phyloP scores from a whole-genome alignment of 106 monocot genomes.

The Acorus calamus region DNA sequence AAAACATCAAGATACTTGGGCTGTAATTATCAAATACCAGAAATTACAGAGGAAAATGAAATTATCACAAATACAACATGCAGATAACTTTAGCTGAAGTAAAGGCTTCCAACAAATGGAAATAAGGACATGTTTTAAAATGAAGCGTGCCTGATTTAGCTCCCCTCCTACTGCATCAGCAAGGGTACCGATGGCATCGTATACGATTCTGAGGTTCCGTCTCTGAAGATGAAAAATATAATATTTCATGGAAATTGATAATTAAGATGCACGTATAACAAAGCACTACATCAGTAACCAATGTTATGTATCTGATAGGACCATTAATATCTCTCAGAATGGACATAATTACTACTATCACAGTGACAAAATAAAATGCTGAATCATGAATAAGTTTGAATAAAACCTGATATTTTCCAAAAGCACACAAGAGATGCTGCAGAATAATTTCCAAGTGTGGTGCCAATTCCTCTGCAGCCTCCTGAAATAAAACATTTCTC shows the following conservation, averaged over 20 bases:
- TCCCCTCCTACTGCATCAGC: conserved; percentile 97
- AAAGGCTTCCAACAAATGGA: too few species aligned
- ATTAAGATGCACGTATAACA: too few species aligned
- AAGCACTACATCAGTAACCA: too few species aligned
- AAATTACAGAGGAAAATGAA: background rate
- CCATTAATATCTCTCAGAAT: too few species aligned
- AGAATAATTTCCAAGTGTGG: conserved; percentile 79
- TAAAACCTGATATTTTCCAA: conserved; percentile 92
- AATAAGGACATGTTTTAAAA: too few species aligned
- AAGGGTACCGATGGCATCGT: conserved; percentile 97
- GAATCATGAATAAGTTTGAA: background rate
- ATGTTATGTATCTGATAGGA: too few species aligned
- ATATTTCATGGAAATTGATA: background rate
- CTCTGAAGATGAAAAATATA: conserved; percentile 27
- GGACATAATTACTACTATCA: too few species aligned
- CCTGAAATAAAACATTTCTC: conserved; percentile 32
- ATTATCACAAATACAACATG: too few species aligned
- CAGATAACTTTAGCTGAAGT: too few species aligned
- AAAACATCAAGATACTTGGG: conserved; percentile 86
- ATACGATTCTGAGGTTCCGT: conserved; percentile 79
- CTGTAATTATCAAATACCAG: conserved; percentile 30
- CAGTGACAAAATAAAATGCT: too few species aligned
- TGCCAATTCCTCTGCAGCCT: conserved; percentile 81
- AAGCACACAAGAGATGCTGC: conserved; percentile 91
- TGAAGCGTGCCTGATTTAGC: conserved; percentile 69